These are phyloP conservation scores for Penicillium sp. DNA, from an alignment of 2,329 filamentous ascomycete genomes.

Conservation along the genomic window DNA sequence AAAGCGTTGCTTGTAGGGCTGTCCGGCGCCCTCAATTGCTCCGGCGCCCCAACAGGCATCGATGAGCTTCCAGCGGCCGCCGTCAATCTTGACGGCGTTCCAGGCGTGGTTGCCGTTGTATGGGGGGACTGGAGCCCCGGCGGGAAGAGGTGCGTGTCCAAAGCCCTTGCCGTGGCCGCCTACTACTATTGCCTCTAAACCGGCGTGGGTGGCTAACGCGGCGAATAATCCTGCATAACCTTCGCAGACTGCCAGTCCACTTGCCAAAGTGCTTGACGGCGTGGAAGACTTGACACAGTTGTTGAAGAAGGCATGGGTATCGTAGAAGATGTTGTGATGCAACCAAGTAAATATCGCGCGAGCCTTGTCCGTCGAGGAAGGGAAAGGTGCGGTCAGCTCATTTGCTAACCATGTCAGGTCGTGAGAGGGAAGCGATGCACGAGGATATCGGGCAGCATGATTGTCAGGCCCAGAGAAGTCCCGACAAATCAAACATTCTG, in stretches of 20 bases:
- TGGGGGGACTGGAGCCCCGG: conserved; percentile 63
- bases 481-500: conserved; percentile 71
- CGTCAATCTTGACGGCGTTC: conserved; percentile 87
- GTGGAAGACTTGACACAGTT: conserved; percentile 63
- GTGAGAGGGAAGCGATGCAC: conserved; percentile 64
- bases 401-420: conserved; percentile 70
- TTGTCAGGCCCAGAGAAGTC: conserved; percentile 80
- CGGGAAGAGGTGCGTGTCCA: conserved; percentile 61
- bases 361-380: conserved; percentile 83
- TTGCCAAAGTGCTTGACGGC: conserved; percentile 68
- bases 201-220: conserved; percentile 71
- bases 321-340: conserved; percentile 88
- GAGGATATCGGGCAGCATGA: conserved; percentile 73
- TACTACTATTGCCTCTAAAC: conserved; percentile 72
- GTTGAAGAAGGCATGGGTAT: conserved; percentile 73
- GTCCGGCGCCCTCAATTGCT: conserved; percentile 52
- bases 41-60: conserved; percentile 94
- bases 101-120: conserved; percentile 72
- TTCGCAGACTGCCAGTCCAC: conserved; percentile 82
- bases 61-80: conserved; percentile 83
- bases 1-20: conserved; percentile 66
- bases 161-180: conserved; percentile 82
- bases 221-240: conserved; percentile 84
- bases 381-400: conserved; percentile 73
- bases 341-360: conserved; percentile 92